Percentiles rank a stretch among this genome's conserved stretches.
These are phyloP conservation scores for Lepidium sativum DNA, from an alignment of 345 rosid genomes.

Conservation along the genomic window DNA sequence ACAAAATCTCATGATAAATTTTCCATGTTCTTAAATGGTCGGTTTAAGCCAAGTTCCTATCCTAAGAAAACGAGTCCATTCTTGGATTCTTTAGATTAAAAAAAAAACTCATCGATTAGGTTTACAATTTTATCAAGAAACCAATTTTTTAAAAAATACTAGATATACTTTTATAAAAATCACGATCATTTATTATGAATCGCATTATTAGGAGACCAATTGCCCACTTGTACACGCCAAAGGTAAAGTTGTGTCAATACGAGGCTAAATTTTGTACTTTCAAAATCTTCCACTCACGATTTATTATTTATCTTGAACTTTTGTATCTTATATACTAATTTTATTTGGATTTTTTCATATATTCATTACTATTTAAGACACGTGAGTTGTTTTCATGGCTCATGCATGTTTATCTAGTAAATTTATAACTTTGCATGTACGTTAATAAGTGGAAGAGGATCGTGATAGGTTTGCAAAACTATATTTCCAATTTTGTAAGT, in stretches of 20 bases:
- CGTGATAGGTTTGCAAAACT: background rate
- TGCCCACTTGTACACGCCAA: conserved; percentile 30
- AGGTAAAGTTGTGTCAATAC: background rate
- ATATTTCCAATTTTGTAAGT: background rate
- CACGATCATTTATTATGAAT: conserved; percentile 17
- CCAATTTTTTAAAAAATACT: background rate
- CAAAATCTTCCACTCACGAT: background rate
- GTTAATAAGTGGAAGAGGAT: background rate
- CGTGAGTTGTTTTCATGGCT: background rate
- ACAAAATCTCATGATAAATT: background rate
- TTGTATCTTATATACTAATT: background rate
- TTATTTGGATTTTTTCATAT: background rate
- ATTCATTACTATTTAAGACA: background rate
- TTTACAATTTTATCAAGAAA: background rate
- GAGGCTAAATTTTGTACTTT: background rate
- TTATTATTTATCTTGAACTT: background rate
- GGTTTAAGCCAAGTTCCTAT: conserved; percentile 2
- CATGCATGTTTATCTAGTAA: background rate
- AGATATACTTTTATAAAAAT: background rate
- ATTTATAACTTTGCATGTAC: background rate
- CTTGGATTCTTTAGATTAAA: background rate
- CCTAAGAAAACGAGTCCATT: background rate
- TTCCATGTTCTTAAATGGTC: background rate
- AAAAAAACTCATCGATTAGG: background rate
- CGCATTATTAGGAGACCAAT: conserved; percentile 26